A percentile compares a stretch with the other conserved stretches of the same genome.
phyloP scores from a whole-genome alignment of 495 filamentous ascomycete species.

The Terfezia claveryi region DNA sequence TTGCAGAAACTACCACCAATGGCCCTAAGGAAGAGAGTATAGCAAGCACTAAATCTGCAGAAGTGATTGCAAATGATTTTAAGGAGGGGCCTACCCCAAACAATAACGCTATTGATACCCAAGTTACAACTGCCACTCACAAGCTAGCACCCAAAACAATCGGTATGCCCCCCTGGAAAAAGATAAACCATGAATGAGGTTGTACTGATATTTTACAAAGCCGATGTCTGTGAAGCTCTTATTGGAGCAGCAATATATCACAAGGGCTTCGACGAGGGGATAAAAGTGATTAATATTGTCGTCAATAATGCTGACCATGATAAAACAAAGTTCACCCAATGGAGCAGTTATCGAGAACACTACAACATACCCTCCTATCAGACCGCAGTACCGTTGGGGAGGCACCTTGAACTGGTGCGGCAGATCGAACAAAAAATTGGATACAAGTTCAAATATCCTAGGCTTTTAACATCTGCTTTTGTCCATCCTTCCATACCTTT shows the following conservation, averaged over 20 bases:
- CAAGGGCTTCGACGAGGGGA: conserved; percentile 52
- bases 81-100: too few relatives aligned
- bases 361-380: conserved; percentile 62
- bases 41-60: neutral
- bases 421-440: conserved; percentile 43
- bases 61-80: too few relatives aligned
- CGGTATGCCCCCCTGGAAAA: neutral
- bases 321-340: conserved; percentile 29
- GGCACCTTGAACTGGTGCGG: conserved; percentile 42
- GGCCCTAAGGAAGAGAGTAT: too few relatives aligned
- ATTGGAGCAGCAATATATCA: conserved; percentile 70
- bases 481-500: conserved; percentile 64
- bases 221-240: conserved; percentile 90
- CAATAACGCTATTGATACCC: too few relatives aligned
- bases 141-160: conserved; percentile 56
- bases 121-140: conserved; percentile 25
- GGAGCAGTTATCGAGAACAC: conserved; percentile 44
- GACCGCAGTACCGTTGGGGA: conserved; percentile 29
- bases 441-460: conserved; percentile 64
- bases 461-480: conserved; percentile 64
- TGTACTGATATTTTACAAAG: conserved; percentile 26
- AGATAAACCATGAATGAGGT: neutral
- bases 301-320: conserved; percentile 46
- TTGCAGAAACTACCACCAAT: too few relatives aligned
- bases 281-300: conserved; percentile 58